Evolutionary conservation across 176 grass and related monocot species (phyloP), one percentile per base, ranked within the genome.

Genomic region (Musa acuminata): DNA sequence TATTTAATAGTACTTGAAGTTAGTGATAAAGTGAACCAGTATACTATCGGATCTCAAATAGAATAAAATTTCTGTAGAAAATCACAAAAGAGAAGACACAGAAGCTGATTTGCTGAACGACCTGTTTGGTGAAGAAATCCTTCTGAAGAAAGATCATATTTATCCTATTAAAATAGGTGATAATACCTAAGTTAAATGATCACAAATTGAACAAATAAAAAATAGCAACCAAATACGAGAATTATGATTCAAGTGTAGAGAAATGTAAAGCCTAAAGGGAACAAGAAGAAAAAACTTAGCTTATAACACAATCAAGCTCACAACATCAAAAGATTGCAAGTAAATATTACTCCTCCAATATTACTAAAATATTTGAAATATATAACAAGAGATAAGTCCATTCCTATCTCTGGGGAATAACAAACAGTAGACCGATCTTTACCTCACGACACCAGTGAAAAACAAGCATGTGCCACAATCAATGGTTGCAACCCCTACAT

Each of bases 31-130:
- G 53, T 14, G n/a, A 27, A 11, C 57, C 20, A 62, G 13, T 62
- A 62, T 14, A 19, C 2, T 23, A 54, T 17, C 13, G 55, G 52
- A 55, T 54, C 24, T 53, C 21, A 55, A 29, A 19, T 26, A 74
- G 19, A 74, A 55, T 13, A 17, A 74, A 29, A 74, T 9, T 35
- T 19, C 25, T 57, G 9, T 25, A 57, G 12, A 8, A 1, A 24
- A 71, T 72, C 26, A 72, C 55, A 21, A 72, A 77, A 84, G 43
- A 13, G 22, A 73, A 76, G 49, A 29, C 25, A 51, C 71, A 58
- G 67, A 70, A 73, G 75, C 17, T 67, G 73, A 81, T 62, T 62
- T 81, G 79, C 83, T 81, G 66, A 17, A 73, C 11, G 73, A 81
- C 29, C 67, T 24, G 59, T 72, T 76, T 85, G 64, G 64, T 23